Base-by-base conservation (phyloP, 192 early-diverging fungal species). In the Backusella macrospora region DNA sequence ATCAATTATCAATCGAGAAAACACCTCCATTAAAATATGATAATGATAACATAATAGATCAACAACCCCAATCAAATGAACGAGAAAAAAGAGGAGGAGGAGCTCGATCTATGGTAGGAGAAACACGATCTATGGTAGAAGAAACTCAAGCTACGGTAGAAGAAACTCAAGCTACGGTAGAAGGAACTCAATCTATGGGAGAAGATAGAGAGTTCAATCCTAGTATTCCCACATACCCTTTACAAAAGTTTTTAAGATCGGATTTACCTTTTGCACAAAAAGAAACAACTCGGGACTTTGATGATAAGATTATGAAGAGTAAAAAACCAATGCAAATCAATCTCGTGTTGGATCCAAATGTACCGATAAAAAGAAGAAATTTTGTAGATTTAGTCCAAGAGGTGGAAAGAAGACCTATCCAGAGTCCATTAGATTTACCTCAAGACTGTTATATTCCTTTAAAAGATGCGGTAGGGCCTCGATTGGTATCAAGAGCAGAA, bases 241-340 rank as follows among this genome's bases (percentile, higher is more conserved):
- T 66, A 66, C 37, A 66, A 66, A 66, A 66, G 37, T 66, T 66
- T 40, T 66, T 66, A 40, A 66, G 38, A 66, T 59, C 52, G 5
- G 52, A 59, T 14, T 26, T 59, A 23, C 52, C 52, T 7, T 59
- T 59, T 59, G 52, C 52, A 26, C 52, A 59, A 21, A 23, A 23
- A 59, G 52, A 59, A 7, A 18, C 21, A 12, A 18, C 52, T 5
- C 52, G 52, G 18, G 21, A 59, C 26, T 59, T 59, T 26, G 52
- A 59, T 26, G 52, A 26, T 59, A 59, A 23, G 52, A 29, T 59
- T 59, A 59, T 59, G 12, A 59, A 26, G 52, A 59, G 29, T 34
- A 34, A 8, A 23, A 59, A 59, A 23, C 52, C 52, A 9, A 26
- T 59, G 21, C 52, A 59, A 26, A 59, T 59, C 5, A 59, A 59